These are phyloP conservation scores for Adenanthera pavonina DNA, from an alignment of 306 rosid genomes.

Conservation along the genomic window DNA sequence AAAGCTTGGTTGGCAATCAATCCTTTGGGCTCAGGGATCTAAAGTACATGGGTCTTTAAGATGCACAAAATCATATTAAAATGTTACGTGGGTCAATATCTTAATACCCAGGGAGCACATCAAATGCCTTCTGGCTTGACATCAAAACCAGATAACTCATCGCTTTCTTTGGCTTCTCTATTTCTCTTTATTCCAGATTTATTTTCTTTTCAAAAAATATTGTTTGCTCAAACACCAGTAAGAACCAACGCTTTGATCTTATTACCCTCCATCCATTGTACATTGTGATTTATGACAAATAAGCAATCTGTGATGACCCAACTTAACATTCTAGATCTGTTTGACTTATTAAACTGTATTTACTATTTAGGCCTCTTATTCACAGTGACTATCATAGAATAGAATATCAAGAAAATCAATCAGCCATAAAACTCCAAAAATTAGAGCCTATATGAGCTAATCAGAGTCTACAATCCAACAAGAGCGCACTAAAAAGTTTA, in stretches of 20 bases:
- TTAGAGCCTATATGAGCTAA: not conserved
- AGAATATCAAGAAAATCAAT: not conserved
- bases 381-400: not conserved
- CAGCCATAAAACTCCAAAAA: slow-evolving; percentile 22
- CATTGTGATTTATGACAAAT: slow-evolving; percentile 6
- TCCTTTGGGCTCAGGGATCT: not conserved
- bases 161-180: slow-evolving; percentile 23
- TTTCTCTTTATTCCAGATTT: not conserved
- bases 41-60: not conserved
- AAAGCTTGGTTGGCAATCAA: slow-evolving; percentile 9
- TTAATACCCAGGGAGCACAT: not conserved
- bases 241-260: not conserved
- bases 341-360: slow-evolving; percentile 21
- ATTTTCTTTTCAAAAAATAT: slow-evolving; percentile 5
- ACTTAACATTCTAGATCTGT: slow-evolving; percentile 5
- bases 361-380: slow-evolving; percentile 24
- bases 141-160: slow-evolving; percentile 13
- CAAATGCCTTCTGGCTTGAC: slow-evolving; percentile 19
- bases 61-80: not conserved
- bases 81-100: not conserved
- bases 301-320: not conserved
- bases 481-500: not conserved
- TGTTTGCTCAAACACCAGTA: slow-evolving; percentile 5
- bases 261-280: not conserved
- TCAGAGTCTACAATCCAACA: not conserved